phyloP scores from a whole-genome alignment of 2,329 filamentous ascomycete genomes.

The Beauveria varroae region DNA sequence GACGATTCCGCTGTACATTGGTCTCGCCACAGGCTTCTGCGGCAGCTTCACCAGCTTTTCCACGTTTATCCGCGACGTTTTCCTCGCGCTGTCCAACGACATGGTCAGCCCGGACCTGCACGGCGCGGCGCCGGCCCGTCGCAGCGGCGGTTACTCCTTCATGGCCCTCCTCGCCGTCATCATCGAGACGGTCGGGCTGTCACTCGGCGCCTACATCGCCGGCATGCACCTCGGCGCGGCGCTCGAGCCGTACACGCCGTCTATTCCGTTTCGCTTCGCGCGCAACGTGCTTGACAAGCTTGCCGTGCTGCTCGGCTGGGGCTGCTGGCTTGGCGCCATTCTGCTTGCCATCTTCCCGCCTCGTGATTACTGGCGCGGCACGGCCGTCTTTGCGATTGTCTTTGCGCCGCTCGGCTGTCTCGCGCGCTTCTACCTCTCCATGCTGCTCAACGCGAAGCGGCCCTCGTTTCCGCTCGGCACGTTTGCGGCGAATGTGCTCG shows the following conservation, averaged over 20 bases:
- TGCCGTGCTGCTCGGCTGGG: constrained; percentile 58
- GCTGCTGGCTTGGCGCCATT: constrained; percentile 71
- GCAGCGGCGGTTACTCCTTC: constrained; percentile 73
- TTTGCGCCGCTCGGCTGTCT: constrained; percentile 80
- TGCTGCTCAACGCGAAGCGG: constrained; percentile 60
- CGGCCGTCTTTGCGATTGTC: constrained; percentile 66
- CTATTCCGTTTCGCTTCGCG: constrained; percentile 47
- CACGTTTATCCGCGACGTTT: constrained; percentile 71
- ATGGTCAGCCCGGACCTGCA: constrained; percentile 35
- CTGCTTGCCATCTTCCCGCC: constrained; percentile 67
- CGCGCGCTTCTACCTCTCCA: constrained; percentile 62
- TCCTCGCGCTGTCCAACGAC: constrained; percentile 72
- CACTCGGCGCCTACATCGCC: constrained; percentile 57
- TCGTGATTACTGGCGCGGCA: constrained; percentile 65
- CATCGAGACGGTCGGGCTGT: constrained; percentile 64
- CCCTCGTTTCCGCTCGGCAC: constrained; percentile 76
- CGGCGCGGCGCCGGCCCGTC: constrained; percentile 29
- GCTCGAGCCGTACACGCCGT: constrained; percentile 50
- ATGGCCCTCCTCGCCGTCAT: constrained; percentile 71
- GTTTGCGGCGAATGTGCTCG: constrained; percentile 72
- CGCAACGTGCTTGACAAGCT: constrained; percentile 57
- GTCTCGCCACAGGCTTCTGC: constrained; percentile 78
- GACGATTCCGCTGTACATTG: constrained; percentile 81
- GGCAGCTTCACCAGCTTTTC: constrained; percentile 89
- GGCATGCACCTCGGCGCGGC: constrained; percentile 69